Percentiles rank a stretch among this genome's conserved stretches.
phyloP scores from a whole-genome alignment of 1,139 yeast species.

The Kodamaea fungicola region DNA sequence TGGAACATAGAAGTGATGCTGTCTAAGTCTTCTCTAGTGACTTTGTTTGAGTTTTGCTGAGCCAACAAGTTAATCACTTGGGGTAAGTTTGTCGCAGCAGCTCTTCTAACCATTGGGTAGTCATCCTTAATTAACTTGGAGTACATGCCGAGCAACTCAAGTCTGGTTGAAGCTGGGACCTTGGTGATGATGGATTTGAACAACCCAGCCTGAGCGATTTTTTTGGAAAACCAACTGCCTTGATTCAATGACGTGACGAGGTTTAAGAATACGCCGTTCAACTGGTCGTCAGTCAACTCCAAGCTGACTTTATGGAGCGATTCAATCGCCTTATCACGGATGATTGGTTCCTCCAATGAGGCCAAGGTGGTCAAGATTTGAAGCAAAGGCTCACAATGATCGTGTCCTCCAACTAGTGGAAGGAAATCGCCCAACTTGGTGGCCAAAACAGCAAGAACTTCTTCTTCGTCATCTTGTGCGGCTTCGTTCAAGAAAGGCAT shows the following conservation, averaged over 20 bases:
- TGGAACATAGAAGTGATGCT: constrained; percentile 78
- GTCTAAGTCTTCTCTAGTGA: constrained; percentile 61
- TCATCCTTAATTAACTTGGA: constrained; percentile 80
- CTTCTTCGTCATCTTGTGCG: constrained; percentile 96
- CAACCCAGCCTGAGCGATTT: constrained; percentile 90
- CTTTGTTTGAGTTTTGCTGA: constrained; percentile 27
- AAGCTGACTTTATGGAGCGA: constrained; percentile 72
- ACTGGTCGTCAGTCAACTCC: constrained; percentile 64
- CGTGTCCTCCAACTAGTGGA: constrained; percentile 82
- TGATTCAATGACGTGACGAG: constrained; percentile 74
- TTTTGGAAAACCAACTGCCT: constrained; percentile 93
- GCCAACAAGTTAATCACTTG: constrained; percentile 59
- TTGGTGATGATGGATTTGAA: constrained; percentile 68
- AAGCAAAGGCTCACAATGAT: constrained; percentile 70
- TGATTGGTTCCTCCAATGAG: constrained; percentile 96
- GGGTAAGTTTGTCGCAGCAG: constrained; percentile 87
- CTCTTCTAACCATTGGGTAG: constrained; percentile 96
- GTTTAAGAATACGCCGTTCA: constrained; percentile 66
- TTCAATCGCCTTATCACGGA: constrained; percentile 89
- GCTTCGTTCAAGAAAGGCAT: constrained; percentile 84
- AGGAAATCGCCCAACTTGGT: constrained; percentile 85
- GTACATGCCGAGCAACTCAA: constrained; percentile 63
- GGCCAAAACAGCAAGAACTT: constrained; percentile 91
- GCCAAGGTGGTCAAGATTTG: constrained; percentile 88
- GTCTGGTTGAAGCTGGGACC: constrained; percentile 53